Evolutionary conservation across 139 green algal genomes (phyloP).

Genomic region (Coccomyxa sp.): DNA sequence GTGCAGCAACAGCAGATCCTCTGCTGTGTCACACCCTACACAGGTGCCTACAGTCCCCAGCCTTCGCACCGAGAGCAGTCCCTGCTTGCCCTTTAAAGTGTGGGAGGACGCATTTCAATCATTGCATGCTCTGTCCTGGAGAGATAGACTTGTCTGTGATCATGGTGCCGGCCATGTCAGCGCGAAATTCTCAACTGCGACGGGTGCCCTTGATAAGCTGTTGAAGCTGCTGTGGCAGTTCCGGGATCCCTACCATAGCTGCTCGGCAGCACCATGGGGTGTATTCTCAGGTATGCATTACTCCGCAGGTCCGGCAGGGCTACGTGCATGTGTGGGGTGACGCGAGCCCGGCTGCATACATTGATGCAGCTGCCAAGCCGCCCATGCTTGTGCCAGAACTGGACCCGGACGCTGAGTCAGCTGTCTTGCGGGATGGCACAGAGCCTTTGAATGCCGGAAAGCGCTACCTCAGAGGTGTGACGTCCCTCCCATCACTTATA

Average conservation of each 20-base stretch:
- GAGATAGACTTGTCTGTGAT: slow-evolving; percentile 34
- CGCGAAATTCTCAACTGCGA: slow-evolving; percentile 8
- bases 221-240: no score
- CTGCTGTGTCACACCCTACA: slow-evolving; percentile 8
- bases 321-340: slow-evolving; percentile 50
- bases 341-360: neutral
- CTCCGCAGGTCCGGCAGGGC: slow-evolving; percentile 31
- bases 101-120: no score
- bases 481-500: no score
- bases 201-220: no score
- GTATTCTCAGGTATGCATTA: no score
- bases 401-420: neutral
- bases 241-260: no score
- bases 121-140: slow-evolving; percentile 42
- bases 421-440: neutral
- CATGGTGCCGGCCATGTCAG: slow-evolving; percentile 31
- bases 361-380: neutral
- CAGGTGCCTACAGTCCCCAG: neutral
- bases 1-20: slow-evolving; percentile 9
- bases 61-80: no score
- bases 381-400: neutral
- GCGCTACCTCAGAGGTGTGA: slow-evolving; percentile 10
- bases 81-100: no score
- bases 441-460: neutral
- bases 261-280: no score